These are phyloP conservation scores for Fusarium globosum DNA, from an alignment of 2,329 filamentous ascomycete genomes.

Conservation along the genomic window DNA sequence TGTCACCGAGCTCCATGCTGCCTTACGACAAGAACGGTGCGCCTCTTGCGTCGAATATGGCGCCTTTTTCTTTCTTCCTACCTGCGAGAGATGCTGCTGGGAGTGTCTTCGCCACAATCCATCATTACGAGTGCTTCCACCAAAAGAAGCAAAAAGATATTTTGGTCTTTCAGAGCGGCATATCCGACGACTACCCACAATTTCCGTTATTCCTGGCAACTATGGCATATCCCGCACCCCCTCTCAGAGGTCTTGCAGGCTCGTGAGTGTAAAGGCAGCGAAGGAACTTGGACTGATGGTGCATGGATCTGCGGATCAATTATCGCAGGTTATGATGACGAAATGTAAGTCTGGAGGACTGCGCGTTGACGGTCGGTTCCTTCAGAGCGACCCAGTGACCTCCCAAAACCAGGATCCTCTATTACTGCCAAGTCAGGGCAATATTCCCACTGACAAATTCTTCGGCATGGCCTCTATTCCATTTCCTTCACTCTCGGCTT, in stretches of 20 bases:
- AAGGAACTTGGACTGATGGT: background rate
- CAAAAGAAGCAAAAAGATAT: background rate
- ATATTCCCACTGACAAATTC: background rate
- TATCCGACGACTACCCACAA: background rate
- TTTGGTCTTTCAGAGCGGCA: background rate
- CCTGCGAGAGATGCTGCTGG: background rate
- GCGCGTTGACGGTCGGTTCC: background rate
- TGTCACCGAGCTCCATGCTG: background rate
- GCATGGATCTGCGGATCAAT: background rate
- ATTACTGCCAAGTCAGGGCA: background rate
- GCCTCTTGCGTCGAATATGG: background rate
- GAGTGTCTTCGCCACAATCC: background rate
- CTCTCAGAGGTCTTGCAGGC: background rate
- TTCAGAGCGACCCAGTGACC: background rate
- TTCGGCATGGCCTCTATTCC: background rate
- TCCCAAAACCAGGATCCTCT: background rate
- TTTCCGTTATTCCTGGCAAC: background rate
- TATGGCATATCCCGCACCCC: background rate
- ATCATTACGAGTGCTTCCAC: background rate
- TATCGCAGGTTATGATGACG: background rate
- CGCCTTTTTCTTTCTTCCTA: too few species aligned
- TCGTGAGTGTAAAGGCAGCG: background rate
- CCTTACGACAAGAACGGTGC: background rate
- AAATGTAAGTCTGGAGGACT: background rate
- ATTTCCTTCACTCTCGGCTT: background rate